phyloP scores from a whole-genome alignment of 2,329 filamentous ascomycete genomes.

The Pseudocercospora fuligena region DNA sequence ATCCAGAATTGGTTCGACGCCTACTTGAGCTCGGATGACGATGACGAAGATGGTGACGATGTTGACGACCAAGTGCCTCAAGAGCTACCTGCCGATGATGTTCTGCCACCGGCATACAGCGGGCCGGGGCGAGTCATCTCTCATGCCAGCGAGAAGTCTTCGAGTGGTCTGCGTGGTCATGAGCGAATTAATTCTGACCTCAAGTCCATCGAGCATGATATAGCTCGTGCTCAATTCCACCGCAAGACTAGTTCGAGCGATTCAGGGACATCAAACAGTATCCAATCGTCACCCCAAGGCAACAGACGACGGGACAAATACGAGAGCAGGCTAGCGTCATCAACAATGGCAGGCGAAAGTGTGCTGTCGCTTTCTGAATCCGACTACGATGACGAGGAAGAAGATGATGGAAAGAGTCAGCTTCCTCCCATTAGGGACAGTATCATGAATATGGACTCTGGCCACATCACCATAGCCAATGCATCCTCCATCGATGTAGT shows the following conservation, averaged over 20 bases:
- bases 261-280: conserved; percentile 28
- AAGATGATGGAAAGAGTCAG: conserved; percentile 7
- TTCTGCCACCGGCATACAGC: conserved; percentile 28
- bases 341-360: conserved; percentile 21
- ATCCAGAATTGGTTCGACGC: conserved; percentile 59
- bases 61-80: conserved; percentile 23
- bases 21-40: conserved; percentile 36
- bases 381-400: conserved; percentile 23
- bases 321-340: conserved; percentile 13
- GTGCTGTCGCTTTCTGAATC: conserved; percentile 27
- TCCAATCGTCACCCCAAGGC: conserved; percentile 30
- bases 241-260: conserved; percentile 10
- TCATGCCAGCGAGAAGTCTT: conserved; percentile 17
- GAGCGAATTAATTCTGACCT: conserved; percentile 1
- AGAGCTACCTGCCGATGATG: conserved; percentile 31
- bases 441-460: conserved; percentile 28
- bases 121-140: conserved; percentile 18
- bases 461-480: conserved; percentile 26
- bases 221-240: conserved; percentile 9
- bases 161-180: conserved; percentile 14
- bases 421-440: conserved; percentile 31
- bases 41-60: conserved; percentile 32
- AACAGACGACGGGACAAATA: neutral
- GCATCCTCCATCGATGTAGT: conserved; percentile 27
- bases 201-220: conserved; percentile 18